Evolutionary conservation across 1,284 basidiomycete species (phyloP).

Genomic region (Trichosporon asahii): DNA sequence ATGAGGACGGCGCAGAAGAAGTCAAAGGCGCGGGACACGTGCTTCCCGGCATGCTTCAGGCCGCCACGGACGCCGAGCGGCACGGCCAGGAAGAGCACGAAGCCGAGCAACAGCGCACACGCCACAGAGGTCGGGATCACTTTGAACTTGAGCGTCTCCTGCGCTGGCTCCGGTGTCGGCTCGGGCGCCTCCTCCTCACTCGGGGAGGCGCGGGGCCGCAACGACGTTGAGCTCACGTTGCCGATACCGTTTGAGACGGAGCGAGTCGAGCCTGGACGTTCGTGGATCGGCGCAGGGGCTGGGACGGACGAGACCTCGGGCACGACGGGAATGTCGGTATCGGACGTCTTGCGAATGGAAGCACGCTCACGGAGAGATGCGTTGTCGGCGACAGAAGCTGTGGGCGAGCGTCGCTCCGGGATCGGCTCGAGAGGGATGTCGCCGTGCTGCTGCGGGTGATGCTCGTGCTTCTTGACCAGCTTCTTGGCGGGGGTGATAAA

Average conservation of each 20-base stretch:
- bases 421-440: conserved; percentile 9
- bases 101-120: conserved; percentile 37
- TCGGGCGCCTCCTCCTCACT: background rate
- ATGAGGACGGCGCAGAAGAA: conserved; percentile 41
- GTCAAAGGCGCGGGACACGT: conserved; percentile 40
- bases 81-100: conserved; percentile 44
- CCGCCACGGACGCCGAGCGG: conserved; percentile 39
- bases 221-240: background rate
- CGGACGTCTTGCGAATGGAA: background rate
- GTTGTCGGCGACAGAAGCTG: background rate
- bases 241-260: background rate
- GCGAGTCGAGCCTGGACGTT: background rate
- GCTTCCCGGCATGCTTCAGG: conserved; percentile 41
- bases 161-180: background rate
- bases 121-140: conserved; percentile 33
- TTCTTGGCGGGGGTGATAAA: conserved; percentile 6
- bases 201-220: background rate
- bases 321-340: background rate
- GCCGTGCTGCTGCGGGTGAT: background rate
- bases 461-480: background rate
- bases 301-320: background rate
- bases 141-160: conserved; percentile 21
- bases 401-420: background rate
- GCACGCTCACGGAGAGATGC: background rate
- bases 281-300: background rate